Conservation (phyloP, 164 flowering plant genomes). For the Tetracentron sinense region DNA sequence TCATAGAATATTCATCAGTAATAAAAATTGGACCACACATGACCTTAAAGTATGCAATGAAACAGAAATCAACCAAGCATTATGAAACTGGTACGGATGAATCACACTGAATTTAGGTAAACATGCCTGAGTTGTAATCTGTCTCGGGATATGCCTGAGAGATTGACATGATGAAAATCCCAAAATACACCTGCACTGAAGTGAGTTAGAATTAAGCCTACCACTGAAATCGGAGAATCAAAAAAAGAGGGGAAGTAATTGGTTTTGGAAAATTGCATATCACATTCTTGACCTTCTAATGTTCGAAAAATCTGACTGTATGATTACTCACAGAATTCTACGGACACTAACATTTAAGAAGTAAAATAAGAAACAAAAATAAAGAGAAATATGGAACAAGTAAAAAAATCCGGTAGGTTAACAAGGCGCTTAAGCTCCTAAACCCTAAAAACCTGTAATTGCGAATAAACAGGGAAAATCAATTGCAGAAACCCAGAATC, state of each 20-base stretch:
- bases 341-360: no score
- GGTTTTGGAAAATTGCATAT: no score
- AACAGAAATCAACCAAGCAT: background rate
- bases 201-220: background rate
- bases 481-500: background rate
- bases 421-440: background rate
- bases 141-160: slow-evolving; percentile 30
- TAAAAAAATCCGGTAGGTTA: background rate
- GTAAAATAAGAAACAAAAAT: no score
- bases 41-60: no score
- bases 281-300: background rate
- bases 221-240: background rate
- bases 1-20: no score
- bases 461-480: background rate
- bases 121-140: slow-evolving; percentile 37
- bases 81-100: background rate
- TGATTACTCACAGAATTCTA: no score
- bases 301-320: background rate
- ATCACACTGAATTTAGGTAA: background rate
- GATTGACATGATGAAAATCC: slow-evolving; percentile 32
- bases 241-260: no score
- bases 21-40: no score
- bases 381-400: background rate
- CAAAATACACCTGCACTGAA: slow-evolving; percentile 43
- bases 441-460: background rate